Base-by-base conservation (phyloP, 306 rosid genomes). In the Morella rubra region DNA sequence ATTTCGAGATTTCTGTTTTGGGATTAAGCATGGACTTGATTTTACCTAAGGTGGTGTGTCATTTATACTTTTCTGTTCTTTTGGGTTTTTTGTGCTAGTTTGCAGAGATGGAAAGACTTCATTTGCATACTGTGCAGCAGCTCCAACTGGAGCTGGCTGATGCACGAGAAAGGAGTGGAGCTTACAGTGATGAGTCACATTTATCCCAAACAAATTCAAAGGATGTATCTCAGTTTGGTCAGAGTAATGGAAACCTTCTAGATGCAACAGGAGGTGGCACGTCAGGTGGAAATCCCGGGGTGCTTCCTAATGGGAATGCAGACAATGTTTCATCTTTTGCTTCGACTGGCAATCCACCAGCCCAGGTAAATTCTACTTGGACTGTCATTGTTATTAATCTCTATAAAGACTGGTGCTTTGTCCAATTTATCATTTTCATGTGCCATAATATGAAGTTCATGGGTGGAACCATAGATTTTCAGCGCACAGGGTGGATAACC, bases 71-170 rank as follows among this genome's bases (percentile, higher is more conserved):
- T 60, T 64, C 75, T 42, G 67, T 52, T 46, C 58, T 55, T 80
- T 69, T 71, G 80, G 83, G 20, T 85, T 80, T 62, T 69, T 77
- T 81, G 73, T 80, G 45, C 40, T 85, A 96, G 99, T 89, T 82
- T 82, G 90, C 96, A 52, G 99, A 96, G 84, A 86, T 92, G 93
- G 99, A 96, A 77, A 91, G 98, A 87, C 83, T 81, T 82, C 99
- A 96, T 81, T 59, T 91, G 86, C 95, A 91, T 80, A 19, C 97
- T 1, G 24, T 96, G 50, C 99, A 96, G 73, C 97, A 96, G 73
- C 96, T 96, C 69, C 99, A 96, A 77, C 84, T 89, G 70, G 97
- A 91, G 84, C 85, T 92, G 66, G 91, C 98, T 77, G 99, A 91
- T 76, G 93, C 90, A 59, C 87, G 96, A 83, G 97, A 88, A 89